Evolutionary conservation across 805 yeast species (phyloP).

Genomic region (Kazachstania kunashirensis): DNA sequence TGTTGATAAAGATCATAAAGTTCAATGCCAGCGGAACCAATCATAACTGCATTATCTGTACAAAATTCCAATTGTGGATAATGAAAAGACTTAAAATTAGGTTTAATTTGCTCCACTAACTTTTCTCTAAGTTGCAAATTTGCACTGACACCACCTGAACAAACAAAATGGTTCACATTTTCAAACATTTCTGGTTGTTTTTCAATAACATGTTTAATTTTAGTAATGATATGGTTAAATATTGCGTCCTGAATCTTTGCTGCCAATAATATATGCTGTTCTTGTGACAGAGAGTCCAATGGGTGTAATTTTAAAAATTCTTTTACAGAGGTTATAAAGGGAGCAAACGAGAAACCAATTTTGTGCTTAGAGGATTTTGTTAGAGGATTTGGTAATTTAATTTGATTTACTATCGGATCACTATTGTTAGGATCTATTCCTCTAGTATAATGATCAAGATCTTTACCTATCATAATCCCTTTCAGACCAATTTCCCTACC

Average conservation of each 20-base stretch:
- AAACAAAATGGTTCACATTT: constrained; percentile 47
- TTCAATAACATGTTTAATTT: constrained; percentile 41
- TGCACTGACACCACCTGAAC: constrained; percentile 94
- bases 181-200: constrained; percentile 34
- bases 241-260: constrained; percentile 52
- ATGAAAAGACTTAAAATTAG: constrained; percentile 35
- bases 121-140: constrained; percentile 47
- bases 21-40: constrained; percentile 95
- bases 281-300: constrained; percentile 10
- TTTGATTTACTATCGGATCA: not conserved
- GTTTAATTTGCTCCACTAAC: constrained; percentile 32
- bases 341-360: constrained; percentile 65
- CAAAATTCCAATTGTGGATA: constrained; percentile 69
- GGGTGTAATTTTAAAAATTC: constrained; percentile 19
- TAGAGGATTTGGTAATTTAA: constrained; percentile 43
- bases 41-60: constrained; percentile 95
- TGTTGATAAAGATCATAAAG: constrained; percentile 31
- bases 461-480: constrained; percentile 83
- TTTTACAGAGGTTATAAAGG: constrained; percentile 53
- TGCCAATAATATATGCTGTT: constrained; percentile 39
- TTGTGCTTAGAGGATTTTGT: constrained; percentile 34
- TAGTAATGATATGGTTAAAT: constrained; percentile 63
- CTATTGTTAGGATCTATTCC: constrained; percentile 33
- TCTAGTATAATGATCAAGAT: constrained; percentile 45
- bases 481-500: constrained; percentile 72